Base-by-base conservation (phyloP, 2,329 filamentous ascomycete genomes). In the Xylaria multiplex region DNA sequence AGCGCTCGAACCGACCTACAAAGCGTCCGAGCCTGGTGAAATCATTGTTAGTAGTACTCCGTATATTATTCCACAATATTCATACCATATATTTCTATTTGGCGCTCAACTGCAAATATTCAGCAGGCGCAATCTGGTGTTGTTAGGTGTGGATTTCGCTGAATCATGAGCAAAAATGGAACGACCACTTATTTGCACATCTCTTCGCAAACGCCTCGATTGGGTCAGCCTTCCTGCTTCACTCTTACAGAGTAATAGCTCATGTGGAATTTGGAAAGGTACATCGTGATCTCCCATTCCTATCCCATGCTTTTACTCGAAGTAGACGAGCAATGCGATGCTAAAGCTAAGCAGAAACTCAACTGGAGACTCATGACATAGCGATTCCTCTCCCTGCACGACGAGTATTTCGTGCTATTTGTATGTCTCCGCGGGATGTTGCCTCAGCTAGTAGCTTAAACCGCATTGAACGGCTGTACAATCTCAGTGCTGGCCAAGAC, bases 351-450 rank as follows among this genome's bases (percentile, higher is more conserved):
- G 76, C 53, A 86, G 84, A 85, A 72, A 70, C 72, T 3, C 75
- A 71, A 16, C 74, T 86, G 2, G 71, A 75, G 16, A 79, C 77
- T 2, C 81, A 85, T 67, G 85, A 86, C 67, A 70, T 85, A 35
- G 80, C 80, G 14, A 76, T 86, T 43, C 75, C 76, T 3, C 60
- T 83, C 22, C 57, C 52, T 8, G 42, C 67, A 8, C 66, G 57
- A 22, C 66, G 71, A 9, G 59, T 74, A 6, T 78, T 83, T 54
- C 79, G 78, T 27, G 76, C 79, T 30, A 67, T 84, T 14, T 78
- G 85, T 5, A 70, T 85, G 40, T 79, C 80, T 1, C 67, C 79
- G 2, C 63, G 50, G 13, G 80, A 85, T 14, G 68, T 80, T 9
- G 75, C 73, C 8, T 68, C 72, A n/a, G 54, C 71, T 2, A 67